Conservation (phyloP, 768 basidiomycete genomes). For the Naganishia vaughanmartiniae region DNA sequence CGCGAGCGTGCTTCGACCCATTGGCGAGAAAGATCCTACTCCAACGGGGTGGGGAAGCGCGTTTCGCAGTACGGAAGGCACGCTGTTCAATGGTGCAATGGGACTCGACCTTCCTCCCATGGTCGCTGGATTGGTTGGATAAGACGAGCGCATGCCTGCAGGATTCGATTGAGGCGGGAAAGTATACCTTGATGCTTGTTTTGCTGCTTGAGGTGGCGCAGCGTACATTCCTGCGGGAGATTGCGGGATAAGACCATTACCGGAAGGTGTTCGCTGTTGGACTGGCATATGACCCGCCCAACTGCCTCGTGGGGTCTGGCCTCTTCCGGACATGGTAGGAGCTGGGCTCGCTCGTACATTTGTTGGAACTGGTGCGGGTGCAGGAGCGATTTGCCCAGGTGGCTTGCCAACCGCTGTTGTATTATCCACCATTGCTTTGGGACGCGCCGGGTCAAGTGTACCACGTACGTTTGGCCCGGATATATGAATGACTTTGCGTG, state of each 20-base stretch:
- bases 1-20: slow-evolving; percentile 15
- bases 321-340: background rate
- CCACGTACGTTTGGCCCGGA: slow-evolving; percentile 41
- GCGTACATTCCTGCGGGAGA: background rate
- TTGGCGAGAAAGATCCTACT: slow-evolving; percentile 11
- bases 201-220: slow-evolving; percentile 2
- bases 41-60: slow-evolving; percentile 9
- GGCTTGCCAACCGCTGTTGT: slow-evolving; percentile 5
- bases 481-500: slow-evolving; percentile 37
- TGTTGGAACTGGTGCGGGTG: background rate
- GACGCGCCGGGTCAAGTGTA: slow-evolving; percentile 46
- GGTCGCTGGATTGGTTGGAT: background rate
- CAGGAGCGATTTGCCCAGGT: background rate
- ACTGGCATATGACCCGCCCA: background rate
- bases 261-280: background rate
- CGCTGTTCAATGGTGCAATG: slow-evolving; percentile 18
- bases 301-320: background rate
- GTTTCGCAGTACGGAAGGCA: slow-evolving; percentile 15
- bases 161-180: slow-evolving; percentile 22
- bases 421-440: slow-evolving; percentile 46
- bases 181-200: background rate
- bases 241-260: background rate
- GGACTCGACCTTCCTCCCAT: slow-evolving; percentile 5
- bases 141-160: background rate
- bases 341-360: slow-evolving; percentile 2